Evolutionary conservation across 768 basidiomycete species (phyloP).

Genomic region (Calocybe gangraenosa): DNA sequence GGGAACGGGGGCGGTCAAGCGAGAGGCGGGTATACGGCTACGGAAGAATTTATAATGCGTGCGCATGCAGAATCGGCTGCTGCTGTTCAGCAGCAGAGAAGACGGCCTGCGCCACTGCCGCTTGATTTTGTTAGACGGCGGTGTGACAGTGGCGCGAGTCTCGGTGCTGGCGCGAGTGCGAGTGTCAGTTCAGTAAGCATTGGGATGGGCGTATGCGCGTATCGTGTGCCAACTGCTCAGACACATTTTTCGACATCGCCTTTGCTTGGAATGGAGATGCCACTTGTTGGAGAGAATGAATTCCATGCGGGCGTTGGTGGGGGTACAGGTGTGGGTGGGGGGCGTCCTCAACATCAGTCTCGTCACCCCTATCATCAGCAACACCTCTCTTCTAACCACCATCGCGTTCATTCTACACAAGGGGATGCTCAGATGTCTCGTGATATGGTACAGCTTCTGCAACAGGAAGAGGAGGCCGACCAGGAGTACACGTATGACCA

Average conservation of each 20-base stretch:
- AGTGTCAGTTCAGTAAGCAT: too few relatives aligned
- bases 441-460: slow-evolving; percentile 1
- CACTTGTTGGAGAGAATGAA: slow-evolving; percentile 30
- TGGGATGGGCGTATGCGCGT: slow-evolving; percentile 36
- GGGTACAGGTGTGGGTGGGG: not conserved
- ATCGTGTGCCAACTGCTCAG: slow-evolving; percentile 34
- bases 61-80: slow-evolving; percentile 30
- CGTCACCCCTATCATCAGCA: not conserved
- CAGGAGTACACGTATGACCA: too few relatives aligned
- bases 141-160: slow-evolving; percentile 13
- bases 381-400: slow-evolving; percentile 9
- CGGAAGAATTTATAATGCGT: slow-evolving; percentile 68
- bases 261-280: slow-evolving; percentile 16
- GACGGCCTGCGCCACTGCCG: slow-evolving; percentile 27
- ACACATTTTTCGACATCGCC: slow-evolving; percentile 19
- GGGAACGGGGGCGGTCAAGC: slow-evolving; percentile 21
- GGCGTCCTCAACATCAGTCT: too few relatives aligned
- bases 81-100: slow-evolving; percentile 10
- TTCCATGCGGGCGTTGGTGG: slow-evolving; percentile 25
- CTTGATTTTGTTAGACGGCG: slow-evolving; percentile 26
- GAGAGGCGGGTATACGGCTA: slow-evolving; percentile 57
- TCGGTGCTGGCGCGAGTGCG: slow-evolving; percentile 3
- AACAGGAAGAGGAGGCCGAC: not conserved
- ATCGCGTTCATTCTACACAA: slow-evolving; percentile 11
- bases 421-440: slow-evolving; percentile 11